phyloP scores from a whole-genome alignment of 768 basidiomycete species.

The Trametes gibbosa region DNA sequence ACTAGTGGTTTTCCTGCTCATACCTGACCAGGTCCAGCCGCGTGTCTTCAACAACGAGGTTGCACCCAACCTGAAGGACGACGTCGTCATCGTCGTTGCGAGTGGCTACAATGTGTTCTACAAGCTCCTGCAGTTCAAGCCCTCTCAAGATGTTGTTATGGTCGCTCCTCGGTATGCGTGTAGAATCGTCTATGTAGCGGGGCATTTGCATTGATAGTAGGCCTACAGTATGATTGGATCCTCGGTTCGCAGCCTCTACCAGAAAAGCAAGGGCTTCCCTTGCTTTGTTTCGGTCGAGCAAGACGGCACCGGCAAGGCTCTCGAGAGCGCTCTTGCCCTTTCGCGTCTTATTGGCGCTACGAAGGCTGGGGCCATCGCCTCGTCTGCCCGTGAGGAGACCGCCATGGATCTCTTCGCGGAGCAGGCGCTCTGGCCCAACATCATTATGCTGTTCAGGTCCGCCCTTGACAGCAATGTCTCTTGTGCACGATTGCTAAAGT shows the following conservation, averaged over 20 bases:
- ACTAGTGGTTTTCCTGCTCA: conserved; percentile 56
- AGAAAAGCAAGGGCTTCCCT: conserved; percentile 59
- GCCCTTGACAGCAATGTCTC: not conserved
- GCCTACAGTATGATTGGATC: conserved; percentile 59
- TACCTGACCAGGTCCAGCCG: conserved; percentile 65
- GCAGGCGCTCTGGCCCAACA: conserved; percentile 66
- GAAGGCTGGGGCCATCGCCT: conserved; percentile 60
- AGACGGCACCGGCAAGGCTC: conserved; percentile 50
- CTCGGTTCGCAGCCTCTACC: conserved; percentile 58
- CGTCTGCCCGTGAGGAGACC: conserved; percentile 60
- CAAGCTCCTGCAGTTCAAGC: conserved; percentile 52
- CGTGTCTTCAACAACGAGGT: conserved; percentile 57
- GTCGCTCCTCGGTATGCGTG: conserved; percentile 54
- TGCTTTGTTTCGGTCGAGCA: conserved; percentile 67
- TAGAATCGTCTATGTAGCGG: not conserved
- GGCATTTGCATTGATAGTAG: not conserved
- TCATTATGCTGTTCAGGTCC: conserved; percentile 59
- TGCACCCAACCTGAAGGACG: conserved; percentile 47
- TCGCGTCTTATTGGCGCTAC: conserved; percentile 60
- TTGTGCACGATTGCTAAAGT: not conserved
- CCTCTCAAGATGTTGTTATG: conserved; percentile 60
- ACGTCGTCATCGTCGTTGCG: conserved; percentile 52
- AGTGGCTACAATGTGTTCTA: conserved; percentile 67
- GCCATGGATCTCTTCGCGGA: conserved; percentile 65
- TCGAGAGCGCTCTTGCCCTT: conserved; percentile 48